Evolutionary conservation across 352 stramenopile species (phyloP).

Genomic region (Globisporangium splendens): DNA sequence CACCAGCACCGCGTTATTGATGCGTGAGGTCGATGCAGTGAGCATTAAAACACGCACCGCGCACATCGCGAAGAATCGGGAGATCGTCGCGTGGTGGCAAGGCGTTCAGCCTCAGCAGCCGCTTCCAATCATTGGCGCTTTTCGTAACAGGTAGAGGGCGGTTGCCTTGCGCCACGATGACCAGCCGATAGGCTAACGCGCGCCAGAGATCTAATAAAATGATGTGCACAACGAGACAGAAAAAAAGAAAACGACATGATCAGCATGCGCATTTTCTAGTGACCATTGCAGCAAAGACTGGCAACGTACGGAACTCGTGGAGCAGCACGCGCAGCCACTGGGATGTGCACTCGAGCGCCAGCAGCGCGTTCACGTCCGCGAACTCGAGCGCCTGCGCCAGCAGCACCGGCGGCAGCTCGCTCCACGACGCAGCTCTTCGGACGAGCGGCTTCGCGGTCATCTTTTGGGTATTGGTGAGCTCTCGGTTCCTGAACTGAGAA

Average conservation of each 20-base stretch:
- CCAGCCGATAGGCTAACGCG: conserved; percentile 14
- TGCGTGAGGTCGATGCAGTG: too few species aligned
- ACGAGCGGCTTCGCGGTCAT: not conserved
- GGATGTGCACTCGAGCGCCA: conserved; percentile 27
- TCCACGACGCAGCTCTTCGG: conserved; percentile 7
- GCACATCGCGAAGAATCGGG: conserved; percentile 32
- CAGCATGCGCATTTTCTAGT: conserved; percentile 10
- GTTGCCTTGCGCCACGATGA: conserved; percentile 7
- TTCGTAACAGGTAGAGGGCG: not conserved
- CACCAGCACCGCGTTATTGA: too few species aligned
- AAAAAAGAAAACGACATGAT: conserved; percentile 9
- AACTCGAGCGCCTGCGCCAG: conserved; percentile 39
- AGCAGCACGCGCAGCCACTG: conserved; percentile 1
- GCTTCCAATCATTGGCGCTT: conserved; percentile 29
- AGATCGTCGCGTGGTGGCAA: conserved; percentile 17
- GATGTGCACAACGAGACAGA: not conserved
- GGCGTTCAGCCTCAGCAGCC: conserved; percentile 19
- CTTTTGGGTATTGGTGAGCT: not conserved
- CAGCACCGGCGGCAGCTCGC: conserved; percentile 38
- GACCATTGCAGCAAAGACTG: not conserved
- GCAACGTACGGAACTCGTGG: conserved; percentile 11
- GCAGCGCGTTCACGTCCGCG: conserved; percentile 26
- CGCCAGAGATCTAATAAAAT: conserved; percentile 30
- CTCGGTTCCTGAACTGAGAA: too few species aligned
- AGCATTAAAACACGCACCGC: conserved; percentile 17